These are phyloP conservation scores for Coniochaeta hoffmannii DNA, from an alignment of 2,329 filamentous ascomycete species.

Conservation along the genomic window DNA sequence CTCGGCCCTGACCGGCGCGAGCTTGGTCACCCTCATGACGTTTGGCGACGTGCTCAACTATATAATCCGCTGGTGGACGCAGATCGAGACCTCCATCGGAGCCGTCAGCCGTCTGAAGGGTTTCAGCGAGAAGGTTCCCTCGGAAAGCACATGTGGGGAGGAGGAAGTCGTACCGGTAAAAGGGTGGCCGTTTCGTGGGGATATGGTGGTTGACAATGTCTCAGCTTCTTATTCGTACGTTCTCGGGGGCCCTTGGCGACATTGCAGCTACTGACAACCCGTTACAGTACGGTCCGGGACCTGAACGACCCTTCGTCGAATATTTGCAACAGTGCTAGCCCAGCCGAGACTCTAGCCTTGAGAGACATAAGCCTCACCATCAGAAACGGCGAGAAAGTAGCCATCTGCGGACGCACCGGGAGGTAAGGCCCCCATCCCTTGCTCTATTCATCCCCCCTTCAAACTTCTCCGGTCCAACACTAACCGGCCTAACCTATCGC, in stretches of 20 bases:
- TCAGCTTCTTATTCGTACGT: constrained; percentile 11
- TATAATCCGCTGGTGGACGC: constrained; percentile 20
- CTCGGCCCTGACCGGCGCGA: constrained; percentile 26
- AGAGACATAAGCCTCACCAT: constrained; percentile 17
- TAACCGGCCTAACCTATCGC: too few species aligned
- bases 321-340: neutral
- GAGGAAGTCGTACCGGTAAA: constrained; percentile 10
- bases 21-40: constrained; percentile 24
- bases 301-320: too few species aligned
- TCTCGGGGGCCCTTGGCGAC: too few species aligned
- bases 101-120: constrained; percentile 22
- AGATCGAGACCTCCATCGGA: constrained; percentile 19
- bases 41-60: constrained; percentile 18
- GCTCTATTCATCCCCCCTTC: constrained; percentile 14
- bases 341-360: constrained; percentile 9
- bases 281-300: too few species aligned
- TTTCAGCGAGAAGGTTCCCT: constrained; percentile 11
- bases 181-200: constrained; percentile 10
- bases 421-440: constrained; percentile 10
- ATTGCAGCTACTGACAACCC: neutral
- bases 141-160: constrained; percentile 15
- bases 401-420: constrained; percentile 32
- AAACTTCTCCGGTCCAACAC: constrained; percentile 13
- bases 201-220: constrained; percentile 8
- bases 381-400: constrained; percentile 22